A percentile compares a stretch with the other conserved stretches of the same genome.
Evolutionary conservation across 108 stramenopile genomes (phyloP).

Genomic region (Chaetoceros muelleri): DNA sequence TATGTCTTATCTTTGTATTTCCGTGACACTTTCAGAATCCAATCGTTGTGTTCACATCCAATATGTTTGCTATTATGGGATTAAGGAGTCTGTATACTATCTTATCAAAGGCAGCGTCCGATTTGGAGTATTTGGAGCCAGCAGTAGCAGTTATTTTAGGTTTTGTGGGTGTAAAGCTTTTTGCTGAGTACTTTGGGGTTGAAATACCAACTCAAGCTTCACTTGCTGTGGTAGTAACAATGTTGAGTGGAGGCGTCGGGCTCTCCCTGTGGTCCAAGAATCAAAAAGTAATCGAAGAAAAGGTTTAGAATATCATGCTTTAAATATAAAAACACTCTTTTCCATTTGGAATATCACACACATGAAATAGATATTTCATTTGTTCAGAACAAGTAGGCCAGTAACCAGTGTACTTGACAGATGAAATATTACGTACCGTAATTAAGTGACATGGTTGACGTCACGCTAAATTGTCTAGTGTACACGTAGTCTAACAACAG

Average conservation of each 20-base stretch:
- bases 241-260: slow-evolving; percentile 58
- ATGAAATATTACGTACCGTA: too few species aligned
- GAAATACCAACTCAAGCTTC: slow-evolving; percentile 56
- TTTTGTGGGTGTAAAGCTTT: slow-evolving; percentile 88
- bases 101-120: slow-evolving; percentile 84
- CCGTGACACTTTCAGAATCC: slow-evolving; percentile 57
- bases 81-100: slow-evolving; percentile 89
- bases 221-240: slow-evolving; percentile 54
- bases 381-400: too few species aligned
- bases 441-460: too few species aligned
- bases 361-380: too few species aligned
- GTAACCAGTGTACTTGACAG: too few species aligned
- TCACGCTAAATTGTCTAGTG: too few species aligned
- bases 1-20: slow-evolving; percentile 11
- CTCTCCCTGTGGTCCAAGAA: slow-evolving; percentile 36
- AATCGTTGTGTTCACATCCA: slow-evolving; percentile 86
- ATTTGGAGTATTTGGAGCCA: slow-evolving; percentile 87
- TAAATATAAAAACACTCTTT: too few species aligned
- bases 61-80: slow-evolving; percentile 95
- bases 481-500: too few species aligned
- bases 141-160: slow-evolving; percentile 87
- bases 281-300: slow-evolving; percentile 15
- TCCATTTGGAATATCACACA: too few species aligned
- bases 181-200: slow-evolving; percentile 75
- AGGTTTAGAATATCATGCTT: too few species aligned